Evolutionary conservation across 2,329 filamentous ascomycete species (phyloP).

Genomic region (Pestalotiopsis sp.): DNA sequence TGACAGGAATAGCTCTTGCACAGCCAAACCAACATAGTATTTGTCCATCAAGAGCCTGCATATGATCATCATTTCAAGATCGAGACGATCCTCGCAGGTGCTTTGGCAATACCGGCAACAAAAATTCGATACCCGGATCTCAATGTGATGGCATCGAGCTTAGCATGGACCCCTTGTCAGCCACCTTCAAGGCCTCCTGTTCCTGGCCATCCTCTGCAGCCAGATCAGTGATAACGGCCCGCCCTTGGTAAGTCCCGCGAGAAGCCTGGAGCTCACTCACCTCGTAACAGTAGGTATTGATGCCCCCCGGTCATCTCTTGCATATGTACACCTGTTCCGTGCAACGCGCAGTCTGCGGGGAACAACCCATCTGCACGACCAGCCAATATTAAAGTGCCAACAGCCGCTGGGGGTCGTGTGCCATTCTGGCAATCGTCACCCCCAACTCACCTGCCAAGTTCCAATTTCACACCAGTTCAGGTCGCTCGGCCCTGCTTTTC

Average conservation of each 20-base stretch:
- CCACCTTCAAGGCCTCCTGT: conserved; percentile 25
- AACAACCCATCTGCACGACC: conserved; percentile 37
- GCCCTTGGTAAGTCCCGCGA: conserved; percentile 17
- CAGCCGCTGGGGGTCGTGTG: conserved; percentile 34
- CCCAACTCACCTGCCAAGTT: conserved; percentile 21
- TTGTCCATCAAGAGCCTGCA: background rate
- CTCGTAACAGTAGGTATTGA: background rate
- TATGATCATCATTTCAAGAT: background rate
- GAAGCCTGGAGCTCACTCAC: background rate
- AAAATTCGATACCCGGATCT: background rate
- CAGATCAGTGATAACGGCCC: conserved; percentile 20
- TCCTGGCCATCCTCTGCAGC: conserved; percentile 16
- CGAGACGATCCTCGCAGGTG: background rate
- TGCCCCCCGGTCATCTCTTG: conserved; percentile 14
- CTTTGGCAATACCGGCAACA: background rate
- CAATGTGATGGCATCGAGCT: background rate
- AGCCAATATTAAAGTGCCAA: conserved; percentile 57
- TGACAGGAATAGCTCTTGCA: background rate
- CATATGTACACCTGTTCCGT: conserved; percentile 26
- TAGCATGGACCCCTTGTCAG: conserved; percentile 11
- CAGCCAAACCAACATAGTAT: background rate
- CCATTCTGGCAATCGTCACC: conserved; percentile 12
- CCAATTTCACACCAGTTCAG: conserved; percentile 24
- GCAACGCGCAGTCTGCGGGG: conserved; percentile 41
- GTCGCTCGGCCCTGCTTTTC: conserved; percentile 22